Conservation (phyloP, 495 filamentous ascomycete genomes). For the Daldinia decipiens region DNA sequence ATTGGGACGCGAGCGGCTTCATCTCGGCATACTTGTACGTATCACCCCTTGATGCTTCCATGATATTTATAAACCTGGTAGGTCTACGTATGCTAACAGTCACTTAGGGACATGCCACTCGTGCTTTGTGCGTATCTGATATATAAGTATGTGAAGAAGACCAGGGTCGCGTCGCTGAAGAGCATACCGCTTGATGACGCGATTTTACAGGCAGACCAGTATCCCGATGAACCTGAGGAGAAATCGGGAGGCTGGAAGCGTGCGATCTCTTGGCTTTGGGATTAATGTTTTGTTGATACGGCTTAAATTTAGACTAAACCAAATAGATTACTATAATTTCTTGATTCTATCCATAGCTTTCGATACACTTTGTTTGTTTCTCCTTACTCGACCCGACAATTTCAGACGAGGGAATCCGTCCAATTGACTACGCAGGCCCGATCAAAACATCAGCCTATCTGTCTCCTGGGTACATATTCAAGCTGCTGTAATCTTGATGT, state of each 20-base stretch:
- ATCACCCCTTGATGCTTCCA: background rate
- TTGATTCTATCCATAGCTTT: background rate
- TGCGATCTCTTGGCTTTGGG: conserved; percentile 56
- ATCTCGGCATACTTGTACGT: conserved; percentile 63
- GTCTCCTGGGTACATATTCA: background rate
- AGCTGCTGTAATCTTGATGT: conserved; percentile 31
- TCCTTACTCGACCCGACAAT: background rate
- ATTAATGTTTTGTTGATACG: conserved; percentile 31
- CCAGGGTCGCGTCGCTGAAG: conserved; percentile 61
- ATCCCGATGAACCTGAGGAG: conserved; percentile 47
- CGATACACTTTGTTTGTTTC: background rate
- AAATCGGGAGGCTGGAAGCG: conserved; percentile 46
- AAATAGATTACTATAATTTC: background rate
- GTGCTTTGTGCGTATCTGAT: conserved; percentile 61
- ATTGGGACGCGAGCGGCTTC: conserved; percentile 59
- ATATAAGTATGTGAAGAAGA: conserved; percentile 65
- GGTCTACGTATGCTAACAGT: conserved; percentile 13
- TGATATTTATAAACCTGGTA: background rate
- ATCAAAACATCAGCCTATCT: background rate
- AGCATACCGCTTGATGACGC: conserved; percentile 60
- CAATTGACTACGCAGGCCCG: background rate
- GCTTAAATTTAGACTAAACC: background rate
- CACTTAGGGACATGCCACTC: conserved; percentile 63
- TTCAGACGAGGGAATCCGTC: background rate
- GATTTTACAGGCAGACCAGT: conserved; percentile 50